These are phyloP conservation scores for Monosporascus sp. DNA, from an alignment of 2,329 filamentous ascomycete species.

Conservation along the genomic window DNA sequence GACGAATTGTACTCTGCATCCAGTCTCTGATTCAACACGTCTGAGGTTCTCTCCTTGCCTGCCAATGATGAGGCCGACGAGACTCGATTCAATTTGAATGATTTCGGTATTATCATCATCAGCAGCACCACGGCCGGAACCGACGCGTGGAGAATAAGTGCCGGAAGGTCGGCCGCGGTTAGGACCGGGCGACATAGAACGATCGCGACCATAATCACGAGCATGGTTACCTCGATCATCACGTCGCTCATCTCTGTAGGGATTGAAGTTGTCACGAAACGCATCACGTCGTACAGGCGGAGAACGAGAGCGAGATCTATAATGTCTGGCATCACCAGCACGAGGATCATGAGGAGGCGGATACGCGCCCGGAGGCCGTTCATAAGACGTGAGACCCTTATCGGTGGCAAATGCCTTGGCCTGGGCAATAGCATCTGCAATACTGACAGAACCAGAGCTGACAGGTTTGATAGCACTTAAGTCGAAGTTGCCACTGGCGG, in stretches of 20 bases:
- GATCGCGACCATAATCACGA: constrained; percentile 58
- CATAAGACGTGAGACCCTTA: constrained; percentile 63
- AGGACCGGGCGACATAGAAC: constrained; percentile 64
- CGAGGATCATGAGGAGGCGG: constrained; percentile 34
- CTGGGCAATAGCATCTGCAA: constrained; percentile 79
- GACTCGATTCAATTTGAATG: constrained; percentile 78
- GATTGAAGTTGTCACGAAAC: constrained; percentile 71
- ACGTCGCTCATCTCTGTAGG: constrained; percentile 80
- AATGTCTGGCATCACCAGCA: constrained; percentile 47
- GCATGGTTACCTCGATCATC: constrained; percentile 53
- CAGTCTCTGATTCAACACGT: constrained; percentile 76
- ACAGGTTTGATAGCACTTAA: constrained; percentile 74
- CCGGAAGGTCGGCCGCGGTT: constrained; percentile 42
- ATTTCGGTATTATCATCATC: constrained; percentile 71
- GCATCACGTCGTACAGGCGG: constrained; percentile 61
- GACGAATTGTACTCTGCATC: constrained; percentile 82
- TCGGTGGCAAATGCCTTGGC: constrained; percentile 77
- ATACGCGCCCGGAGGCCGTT: constrained; percentile 45
- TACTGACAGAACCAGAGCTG: constrained; percentile 74
- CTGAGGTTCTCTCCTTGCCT: constrained; percentile 84
- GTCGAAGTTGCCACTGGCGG: constrained; percentile 71
- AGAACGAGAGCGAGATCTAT: constrained; percentile 69
- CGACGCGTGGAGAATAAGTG: constrained; percentile 55
- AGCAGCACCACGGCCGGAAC: constrained; percentile 36
- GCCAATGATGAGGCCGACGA: constrained; percentile 87